These are phyloP conservation scores for Delphinella strobiligena DNA, from an alignment of 2,329 filamentous ascomycete species.

Conservation along the genomic window DNA sequence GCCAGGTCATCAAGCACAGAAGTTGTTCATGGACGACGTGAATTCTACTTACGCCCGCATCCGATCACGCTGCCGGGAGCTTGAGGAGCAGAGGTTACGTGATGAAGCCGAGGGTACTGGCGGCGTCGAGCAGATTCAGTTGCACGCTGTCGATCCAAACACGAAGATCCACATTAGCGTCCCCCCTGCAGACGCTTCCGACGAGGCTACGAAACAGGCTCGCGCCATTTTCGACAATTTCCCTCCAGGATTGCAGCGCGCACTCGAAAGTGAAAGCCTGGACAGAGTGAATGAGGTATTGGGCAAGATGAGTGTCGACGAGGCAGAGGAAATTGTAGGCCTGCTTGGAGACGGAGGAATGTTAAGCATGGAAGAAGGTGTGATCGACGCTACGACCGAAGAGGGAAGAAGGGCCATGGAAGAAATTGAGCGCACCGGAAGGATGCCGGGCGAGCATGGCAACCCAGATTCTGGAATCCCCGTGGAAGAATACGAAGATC, in stretches of 20 bases:
- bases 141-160: conserved; percentile 91
- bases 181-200: conserved; percentile 57
- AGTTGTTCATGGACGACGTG: conserved; percentile 87
- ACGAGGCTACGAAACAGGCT: conserved; percentile 46
- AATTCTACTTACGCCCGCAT: conserved; percentile 78
- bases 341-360: conserved; percentile 75
- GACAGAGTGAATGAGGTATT: conserved; percentile 83
- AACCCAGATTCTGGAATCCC: conserved; percentile 17
- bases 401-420: conserved; percentile 24
- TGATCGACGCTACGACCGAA: conserved; percentile 68
- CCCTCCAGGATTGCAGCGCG: conserved; percentile 65
- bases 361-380: conserved; percentile 79
- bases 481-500: conserved; percentile 36
- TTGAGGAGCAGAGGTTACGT: conserved; percentile 45
- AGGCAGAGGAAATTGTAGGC: conserved; percentile 75
- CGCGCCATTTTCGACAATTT: conserved; percentile 76
- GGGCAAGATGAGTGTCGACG: conserved; percentile 76
- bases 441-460: conserved; percentile 60
- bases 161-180: conserved; percentile 81
- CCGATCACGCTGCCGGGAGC: conserved; percentile 61
- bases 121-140: conserved; percentile 89
- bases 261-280: conserved; percentile 76
- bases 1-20: conserved; percentile 76
- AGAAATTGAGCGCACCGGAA: conserved; percentile 55
- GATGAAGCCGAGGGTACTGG: conserved; percentile 38